Conservation (phyloP, 441 rosid species). For the Arabidopsis lyrata region DNA sequence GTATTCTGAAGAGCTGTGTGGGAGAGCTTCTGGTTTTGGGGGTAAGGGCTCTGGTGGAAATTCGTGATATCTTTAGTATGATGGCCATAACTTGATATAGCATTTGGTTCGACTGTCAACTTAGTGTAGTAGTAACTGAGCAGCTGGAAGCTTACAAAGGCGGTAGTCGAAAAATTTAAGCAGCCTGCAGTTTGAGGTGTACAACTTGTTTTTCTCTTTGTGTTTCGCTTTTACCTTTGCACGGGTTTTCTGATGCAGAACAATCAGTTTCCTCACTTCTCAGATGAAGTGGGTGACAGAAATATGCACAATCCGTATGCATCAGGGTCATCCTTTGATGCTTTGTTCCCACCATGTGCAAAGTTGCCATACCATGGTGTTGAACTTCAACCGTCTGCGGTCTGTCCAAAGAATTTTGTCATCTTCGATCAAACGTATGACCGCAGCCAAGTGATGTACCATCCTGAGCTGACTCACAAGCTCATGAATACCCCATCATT, state of each 20-base stretch:
- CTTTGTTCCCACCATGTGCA: conserved; percentile 59
- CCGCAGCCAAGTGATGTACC: conserved; percentile 76
- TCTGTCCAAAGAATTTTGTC: conserved; percentile 81
- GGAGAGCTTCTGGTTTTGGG: conserved; percentile 31
- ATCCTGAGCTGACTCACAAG: conserved; percentile 73
- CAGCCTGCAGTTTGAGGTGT: conserved; percentile 44
- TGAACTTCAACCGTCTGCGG: conserved; percentile 77
- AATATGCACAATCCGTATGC: conserved; percentile 54
- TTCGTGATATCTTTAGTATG: conserved; percentile 37
- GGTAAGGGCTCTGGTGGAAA: conserved; percentile 44
- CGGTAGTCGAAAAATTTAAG: conserved; percentile 41
- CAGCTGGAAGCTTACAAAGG: conserved; percentile 42
- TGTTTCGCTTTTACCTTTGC: conserved; percentile 21
- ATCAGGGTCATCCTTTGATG: conserved; percentile 55
- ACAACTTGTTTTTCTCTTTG: conserved; percentile 38
- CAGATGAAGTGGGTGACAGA: conserved; percentile 55
- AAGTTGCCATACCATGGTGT: conserved; percentile 58
- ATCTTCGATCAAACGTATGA: conserved; percentile 75
- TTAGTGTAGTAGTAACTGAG: conserved; percentile 43
- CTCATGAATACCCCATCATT: conserved; percentile 51
- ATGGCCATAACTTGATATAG: conserved; percentile 53
- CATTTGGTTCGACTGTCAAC: conserved; percentile 43
- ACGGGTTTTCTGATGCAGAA: conserved; percentile 61
- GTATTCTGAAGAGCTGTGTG: conserved; percentile 48
- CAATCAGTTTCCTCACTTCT: conserved; percentile 52